These are phyloP conservation scores for Eucalyptus regnans DNA, from an alignment of 345 rosid genomes.

Conservation along the genomic window DNA sequence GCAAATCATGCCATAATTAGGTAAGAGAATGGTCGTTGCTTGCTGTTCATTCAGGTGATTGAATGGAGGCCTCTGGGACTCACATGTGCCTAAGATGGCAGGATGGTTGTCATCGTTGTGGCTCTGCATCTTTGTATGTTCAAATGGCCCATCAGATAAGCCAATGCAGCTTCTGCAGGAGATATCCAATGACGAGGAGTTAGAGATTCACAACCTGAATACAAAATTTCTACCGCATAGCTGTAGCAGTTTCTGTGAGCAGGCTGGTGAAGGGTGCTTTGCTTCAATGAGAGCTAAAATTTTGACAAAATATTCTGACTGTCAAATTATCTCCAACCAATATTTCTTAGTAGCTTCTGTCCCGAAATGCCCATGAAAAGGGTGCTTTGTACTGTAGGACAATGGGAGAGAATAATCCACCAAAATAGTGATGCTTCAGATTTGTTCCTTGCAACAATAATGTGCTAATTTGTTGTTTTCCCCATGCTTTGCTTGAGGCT, in stretches of 20 bases:
- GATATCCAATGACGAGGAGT: background rate
- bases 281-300: background rate
- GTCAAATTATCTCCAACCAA: background rate
- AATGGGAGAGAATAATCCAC: background rate
- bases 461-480: background rate
- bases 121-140: background rate
- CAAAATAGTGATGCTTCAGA: background rate
- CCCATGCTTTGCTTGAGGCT: background rate
- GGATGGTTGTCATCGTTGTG: background rate
- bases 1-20: background rate
- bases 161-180: background rate
- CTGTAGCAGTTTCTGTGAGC: background rate
- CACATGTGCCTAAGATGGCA: background rate
- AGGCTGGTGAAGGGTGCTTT: background rate
- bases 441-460: background rate
- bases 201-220: background rate
- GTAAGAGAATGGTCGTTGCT: background rate
- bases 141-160: background rate
- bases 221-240: background rate
- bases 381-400: background rate
- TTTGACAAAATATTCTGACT: background rate
- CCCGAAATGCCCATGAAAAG: background rate
- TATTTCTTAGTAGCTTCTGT: background rate
- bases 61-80: background rate
- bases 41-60: background rate